Evolutionary conservation across 345 rosid species (phyloP).

Genomic region (Schrenkiella parvula): DNA sequence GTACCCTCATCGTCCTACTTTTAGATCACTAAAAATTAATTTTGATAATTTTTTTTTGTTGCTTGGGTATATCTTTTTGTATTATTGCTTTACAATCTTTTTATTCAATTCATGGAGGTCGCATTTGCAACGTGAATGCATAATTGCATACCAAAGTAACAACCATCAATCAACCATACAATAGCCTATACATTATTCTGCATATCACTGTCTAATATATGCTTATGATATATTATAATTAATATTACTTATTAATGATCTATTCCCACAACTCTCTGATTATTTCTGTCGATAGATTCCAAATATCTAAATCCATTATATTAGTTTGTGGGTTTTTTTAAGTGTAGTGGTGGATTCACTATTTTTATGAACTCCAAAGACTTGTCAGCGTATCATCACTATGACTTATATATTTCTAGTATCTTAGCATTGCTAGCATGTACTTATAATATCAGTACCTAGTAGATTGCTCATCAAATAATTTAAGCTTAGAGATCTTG

Average conservation of each 20-base stretch:
- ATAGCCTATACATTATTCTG: not conserved
- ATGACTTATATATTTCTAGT: not conserved
- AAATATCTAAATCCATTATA: not conserved
- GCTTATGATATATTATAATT: not conserved
- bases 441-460: not conserved
- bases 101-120: not conserved
- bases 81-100: not conserved
- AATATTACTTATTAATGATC: not conserved
- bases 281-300: not conserved
- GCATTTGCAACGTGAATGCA: constrained; percentile 1
- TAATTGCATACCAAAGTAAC: not conserved
- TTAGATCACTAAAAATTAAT: not conserved
- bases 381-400: not conserved
- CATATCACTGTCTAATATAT: not conserved
- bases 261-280: not conserved
- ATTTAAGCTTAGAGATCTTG: too few species aligned
- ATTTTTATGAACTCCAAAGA: not conserved
- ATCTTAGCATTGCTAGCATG: not conserved
- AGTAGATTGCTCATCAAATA: not conserved
- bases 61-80: not conserved
- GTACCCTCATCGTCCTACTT: constrained; percentile 15
- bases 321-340: not conserved
- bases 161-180: not conserved
- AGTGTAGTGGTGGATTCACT: not conserved
- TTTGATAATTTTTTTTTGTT: not conserved